A percentile compares a stretch with the other conserved stretches of the same genome.
Evolutionary conservation across 2,329 filamentous ascomycete genomes (phyloP).

Genomic region (Tolypocladium pustulatum): DNA sequence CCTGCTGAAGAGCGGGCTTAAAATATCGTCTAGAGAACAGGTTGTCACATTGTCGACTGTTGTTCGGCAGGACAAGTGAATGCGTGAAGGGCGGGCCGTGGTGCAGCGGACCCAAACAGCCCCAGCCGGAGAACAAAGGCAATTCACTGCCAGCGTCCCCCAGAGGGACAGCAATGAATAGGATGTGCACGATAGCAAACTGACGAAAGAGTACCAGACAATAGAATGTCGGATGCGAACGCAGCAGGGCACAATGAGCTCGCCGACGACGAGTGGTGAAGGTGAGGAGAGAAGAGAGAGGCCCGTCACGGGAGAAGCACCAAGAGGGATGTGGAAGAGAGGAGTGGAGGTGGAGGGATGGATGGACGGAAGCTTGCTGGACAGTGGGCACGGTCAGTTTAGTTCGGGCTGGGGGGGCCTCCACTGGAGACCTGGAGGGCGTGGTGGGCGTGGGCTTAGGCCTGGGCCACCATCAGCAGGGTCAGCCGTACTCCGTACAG

Average conservation of each 20-base stretch:
- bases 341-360: constrained; percentile 3
- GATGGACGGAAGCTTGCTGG: constrained; percentile 1
- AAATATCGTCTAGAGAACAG: constrained; percentile 1
- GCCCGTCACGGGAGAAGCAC: constrained; percentile 1
- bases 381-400: background rate
- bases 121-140: constrained; percentile 6
- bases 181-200: constrained; percentile 6
- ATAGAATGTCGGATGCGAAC: constrained; percentile 10
- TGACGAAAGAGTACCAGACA: constrained; percentile 4
- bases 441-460: background rate
- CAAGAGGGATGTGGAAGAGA: constrained; percentile 1
- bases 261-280: background rate
- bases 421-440: background rate
- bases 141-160: constrained; percentile 8
- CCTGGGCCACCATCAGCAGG: background rate
- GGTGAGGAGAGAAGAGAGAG: constrained; percentile 2
- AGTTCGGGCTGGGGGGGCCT: background rate
- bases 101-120: background rate
- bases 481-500: too few species aligned
- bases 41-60: constrained; percentile 8
- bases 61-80: background rate
- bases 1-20: background rate
- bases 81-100: background rate
- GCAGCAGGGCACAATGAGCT: constrained; percentile 8
- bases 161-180: constrained; percentile 11